These are phyloP conservation scores for Jamesozyma lodderae DNA, from an alignment of 805 yeast genomes.

Conservation along the genomic window DNA sequence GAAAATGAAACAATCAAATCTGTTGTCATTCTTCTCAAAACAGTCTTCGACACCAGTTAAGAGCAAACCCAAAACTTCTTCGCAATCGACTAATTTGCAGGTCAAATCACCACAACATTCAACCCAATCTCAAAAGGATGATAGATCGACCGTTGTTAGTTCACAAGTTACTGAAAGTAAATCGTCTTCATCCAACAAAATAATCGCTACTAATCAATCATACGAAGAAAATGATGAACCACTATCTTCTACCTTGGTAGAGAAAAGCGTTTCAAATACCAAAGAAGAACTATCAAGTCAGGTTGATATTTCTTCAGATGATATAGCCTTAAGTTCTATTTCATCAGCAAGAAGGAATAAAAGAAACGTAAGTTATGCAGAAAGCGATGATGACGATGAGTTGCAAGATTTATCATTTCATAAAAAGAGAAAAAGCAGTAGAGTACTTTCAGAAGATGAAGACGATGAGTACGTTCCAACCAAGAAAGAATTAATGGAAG, in stretches of 20 bases:
- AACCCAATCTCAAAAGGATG: not conserved
- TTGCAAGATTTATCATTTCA: conserved; percentile 4
- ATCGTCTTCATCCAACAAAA: not conserved
- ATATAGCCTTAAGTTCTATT: not conserved
- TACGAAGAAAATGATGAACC: not conserved
- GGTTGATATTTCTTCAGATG: conserved; percentile 2
- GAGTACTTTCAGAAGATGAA: conserved; percentile 12
- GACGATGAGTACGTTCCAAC: conserved; percentile 27
- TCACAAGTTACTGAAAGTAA: not conserved
- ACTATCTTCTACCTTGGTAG: not conserved
- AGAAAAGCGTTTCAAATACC: not conserved
- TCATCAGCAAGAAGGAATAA: conserved; percentile 12
- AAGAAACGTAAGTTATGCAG: conserved; percentile 30
- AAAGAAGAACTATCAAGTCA: not conserved
- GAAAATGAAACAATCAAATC: conserved; percentile 31
- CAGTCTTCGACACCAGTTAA: conserved; percentile 8
- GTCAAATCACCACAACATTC: no score
- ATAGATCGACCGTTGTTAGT: no score
- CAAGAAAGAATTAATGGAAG: conserved; percentile 7
- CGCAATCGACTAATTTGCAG: not conserved
- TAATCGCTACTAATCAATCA: not conserved
- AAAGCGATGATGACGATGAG: conserved; percentile 34
- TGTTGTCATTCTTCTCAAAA: conserved; percentile 30
- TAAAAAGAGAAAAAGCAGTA: conserved; percentile 14
- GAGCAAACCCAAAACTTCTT: conserved; percentile 1